Evolutionary conservation across 2,329 filamentous ascomycete genomes (phyloP).

Genomic region (Diplodia scrobiculata): DNA sequence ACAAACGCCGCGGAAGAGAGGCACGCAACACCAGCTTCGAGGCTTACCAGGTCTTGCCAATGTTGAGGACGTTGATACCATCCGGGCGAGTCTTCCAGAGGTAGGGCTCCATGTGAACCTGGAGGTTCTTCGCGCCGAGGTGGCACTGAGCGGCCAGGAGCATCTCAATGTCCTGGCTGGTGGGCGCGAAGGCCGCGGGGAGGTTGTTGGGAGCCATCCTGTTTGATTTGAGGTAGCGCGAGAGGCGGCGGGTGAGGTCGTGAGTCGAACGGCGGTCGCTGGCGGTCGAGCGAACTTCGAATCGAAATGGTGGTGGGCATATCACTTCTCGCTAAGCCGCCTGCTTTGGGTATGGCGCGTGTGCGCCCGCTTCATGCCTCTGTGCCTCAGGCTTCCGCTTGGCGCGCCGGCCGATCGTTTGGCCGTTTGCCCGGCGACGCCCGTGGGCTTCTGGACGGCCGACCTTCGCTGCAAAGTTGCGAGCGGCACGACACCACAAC

Average conservation of each 20-base stretch:
- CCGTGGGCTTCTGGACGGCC: background rate
- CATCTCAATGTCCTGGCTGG: slow-evolving; percentile 98
- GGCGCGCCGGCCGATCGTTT: slow-evolving; percentile 23
- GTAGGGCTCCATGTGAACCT: slow-evolving; percentile 99
- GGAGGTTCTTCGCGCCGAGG: slow-evolving; percentile 97
- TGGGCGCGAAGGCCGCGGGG: slow-evolving; percentile 93
- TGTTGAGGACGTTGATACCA: slow-evolving; percentile 98
- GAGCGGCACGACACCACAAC: background rate
- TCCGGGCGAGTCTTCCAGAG: slow-evolving; percentile 99
- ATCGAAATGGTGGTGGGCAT: slow-evolving; percentile 31
- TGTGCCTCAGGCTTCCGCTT: background rate
- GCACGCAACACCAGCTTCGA: slow-evolving; percentile 3
- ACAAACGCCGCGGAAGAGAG: background rate
- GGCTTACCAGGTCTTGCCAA: slow-evolving; percentile 98
- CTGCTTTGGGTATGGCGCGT: slow-evolving; percentile 29
- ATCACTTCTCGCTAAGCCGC: slow-evolving; percentile 32
- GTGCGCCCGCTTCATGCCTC: background rate
- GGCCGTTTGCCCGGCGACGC: slow-evolving; percentile 13
- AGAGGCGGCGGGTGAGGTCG: slow-evolving; percentile 30
- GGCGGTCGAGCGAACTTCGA: slow-evolving; percentile 29
- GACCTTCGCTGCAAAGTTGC: slow-evolving; percentile 25
- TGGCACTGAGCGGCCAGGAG: slow-evolving; percentile 96
- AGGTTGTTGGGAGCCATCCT: slow-evolving; percentile 96
- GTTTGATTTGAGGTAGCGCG: slow-evolving; percentile 49
- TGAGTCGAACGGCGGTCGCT: slow-evolving; percentile 35